phyloP scores from a whole-genome alignment of 1,284 basidiomycete species.

The Sutorius eximius region DNA sequence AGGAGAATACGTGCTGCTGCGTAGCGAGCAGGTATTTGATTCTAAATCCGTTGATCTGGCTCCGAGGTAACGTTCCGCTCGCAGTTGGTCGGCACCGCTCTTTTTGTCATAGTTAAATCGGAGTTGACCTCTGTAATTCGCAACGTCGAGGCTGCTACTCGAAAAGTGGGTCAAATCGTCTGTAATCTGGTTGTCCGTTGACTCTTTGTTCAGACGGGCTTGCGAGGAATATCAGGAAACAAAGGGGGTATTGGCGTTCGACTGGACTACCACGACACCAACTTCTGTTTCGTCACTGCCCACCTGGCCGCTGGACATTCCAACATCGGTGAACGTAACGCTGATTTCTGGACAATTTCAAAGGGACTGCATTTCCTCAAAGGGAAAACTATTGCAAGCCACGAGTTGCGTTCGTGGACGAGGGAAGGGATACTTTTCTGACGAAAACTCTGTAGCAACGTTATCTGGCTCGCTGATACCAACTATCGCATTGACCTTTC shows the following conservation, averaged over 20 bases:
- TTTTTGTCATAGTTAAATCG: conserved; percentile 83
- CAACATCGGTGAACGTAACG: conserved; percentile 89
- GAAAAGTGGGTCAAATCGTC: conserved; percentile 61
- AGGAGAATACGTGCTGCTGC: conserved; percentile 79
- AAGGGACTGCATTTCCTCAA: conserved; percentile 83
- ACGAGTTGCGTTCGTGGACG: conserved; percentile 70
- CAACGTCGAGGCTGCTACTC: conserved; percentile 88
- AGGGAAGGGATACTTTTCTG: conserved; percentile 3
- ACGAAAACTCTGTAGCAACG: conserved; percentile 52
- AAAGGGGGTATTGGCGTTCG: conserved; percentile 95
- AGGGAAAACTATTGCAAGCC: conserved; percentile 85
- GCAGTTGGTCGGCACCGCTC: conserved; percentile 91
- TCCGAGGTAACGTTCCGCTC: conserved; percentile 3
- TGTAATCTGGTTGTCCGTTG: neutral
- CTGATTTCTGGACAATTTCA: conserved; percentile 88
- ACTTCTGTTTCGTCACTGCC: conserved; percentile 93
- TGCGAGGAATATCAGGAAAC: conserved; percentile 97
- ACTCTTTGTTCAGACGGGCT: conserved; percentile 69
- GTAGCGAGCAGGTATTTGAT: conserved; percentile 80
- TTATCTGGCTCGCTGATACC: conserved; percentile 93
- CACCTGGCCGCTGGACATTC: conserved; percentile 93
- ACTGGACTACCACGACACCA: conserved; percentile 87
- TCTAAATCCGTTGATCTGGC: neutral
- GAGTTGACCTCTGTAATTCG: conserved; percentile 78
- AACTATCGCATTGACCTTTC: conserved; percentile 93